A percentile compares a stretch with the other conserved stretches of the same genome.
These are phyloP conservation scores for Polytrichum commune DNA, from an alignment of 225 moss, liverwort and hornwort species.

Conservation along the genomic window DNA sequence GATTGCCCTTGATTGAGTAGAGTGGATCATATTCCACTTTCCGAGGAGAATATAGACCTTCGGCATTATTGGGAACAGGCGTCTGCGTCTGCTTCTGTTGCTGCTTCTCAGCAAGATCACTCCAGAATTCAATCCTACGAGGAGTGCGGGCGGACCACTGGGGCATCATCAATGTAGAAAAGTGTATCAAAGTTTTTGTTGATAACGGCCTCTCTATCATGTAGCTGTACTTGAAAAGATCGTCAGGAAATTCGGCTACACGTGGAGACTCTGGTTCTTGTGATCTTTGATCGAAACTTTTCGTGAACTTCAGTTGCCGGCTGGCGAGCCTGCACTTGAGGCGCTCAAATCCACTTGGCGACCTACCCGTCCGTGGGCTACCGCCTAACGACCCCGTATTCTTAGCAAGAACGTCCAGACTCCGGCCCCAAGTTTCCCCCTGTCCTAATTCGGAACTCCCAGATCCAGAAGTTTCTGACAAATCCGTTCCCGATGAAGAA, in stretches of 20 bases:
- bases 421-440: slow-evolving; percentile 86
- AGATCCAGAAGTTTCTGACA: slow-evolving; percentile 53
- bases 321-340: slow-evolving; percentile 30
- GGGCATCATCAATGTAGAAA: slow-evolving; percentile 44
- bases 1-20: slow-evolving; percentile 23
- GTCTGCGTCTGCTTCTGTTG: slow-evolving; percentile 28
- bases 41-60: slow-evolving; percentile 44
- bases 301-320: slow-evolving; percentile 38
- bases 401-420: slow-evolving; percentile 72
- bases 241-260: slow-evolving; percentile 36
- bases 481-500: slow-evolving; percentile 45
- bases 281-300: slow-evolving; percentile 31
- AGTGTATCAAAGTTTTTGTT: slow-evolving; percentile 45
- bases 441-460: slow-evolving; percentile 32
- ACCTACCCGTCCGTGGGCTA: slow-evolving; percentile 34
- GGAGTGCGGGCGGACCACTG: slow-evolving; percentile 59
- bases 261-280: slow-evolving; percentile 31
- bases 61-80: slow-evolving; percentile 15
- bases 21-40: slow-evolving; percentile 40
- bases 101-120: slow-evolving; percentile 73
- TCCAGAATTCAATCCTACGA: slow-evolving; percentile 91
- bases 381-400: slow-evolving; percentile 34
- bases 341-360: slow-evolving; percentile 43
- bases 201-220: slow-evolving; percentile 67
- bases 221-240: slow-evolving; percentile 46